These are phyloP conservation scores for Nakazawaea laoshanensis DNA, from an alignment of 805 yeast genomes.

Conservation along the genomic window DNA sequence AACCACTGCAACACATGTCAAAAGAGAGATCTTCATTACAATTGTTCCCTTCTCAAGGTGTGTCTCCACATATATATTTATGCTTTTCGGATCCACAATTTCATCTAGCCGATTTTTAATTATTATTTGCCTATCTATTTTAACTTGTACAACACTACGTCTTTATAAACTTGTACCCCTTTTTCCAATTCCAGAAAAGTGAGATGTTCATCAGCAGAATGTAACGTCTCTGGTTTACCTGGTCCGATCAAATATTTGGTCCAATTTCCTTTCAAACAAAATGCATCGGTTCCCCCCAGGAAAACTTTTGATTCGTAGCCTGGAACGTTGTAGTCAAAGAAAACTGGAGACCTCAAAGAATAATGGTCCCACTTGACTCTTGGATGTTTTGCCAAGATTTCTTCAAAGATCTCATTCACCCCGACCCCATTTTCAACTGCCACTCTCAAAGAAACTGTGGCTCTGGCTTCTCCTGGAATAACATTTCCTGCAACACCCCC, in stretches of 20 bases:
- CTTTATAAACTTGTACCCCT: conserved; percentile 42
- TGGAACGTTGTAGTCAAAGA: conserved; percentile 50
- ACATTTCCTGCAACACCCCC: conserved; percentile 67
- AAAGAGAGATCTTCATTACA: too few relatives aligned
- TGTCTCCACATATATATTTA: too few relatives aligned
- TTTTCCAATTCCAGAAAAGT: conserved; percentile 30
- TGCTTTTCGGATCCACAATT: too few relatives aligned
- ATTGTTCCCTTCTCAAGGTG: too few relatives aligned
- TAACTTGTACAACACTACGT: conserved; percentile 19
- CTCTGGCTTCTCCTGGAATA: conserved; percentile 48
- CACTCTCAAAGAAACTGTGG: conserved; percentile 42
- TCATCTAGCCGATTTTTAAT: too few relatives aligned
- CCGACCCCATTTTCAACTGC: conserved; percentile 32
- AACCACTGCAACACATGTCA: too few relatives aligned
- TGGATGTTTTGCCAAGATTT: conserved; percentile 22
- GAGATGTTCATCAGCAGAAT: conserved; percentile 37
- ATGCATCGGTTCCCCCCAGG: conserved; percentile 35
- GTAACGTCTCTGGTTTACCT: conserved; percentile 43
- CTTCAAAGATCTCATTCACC: conserved; percentile 27
- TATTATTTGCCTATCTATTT: conserved; percentile 1
- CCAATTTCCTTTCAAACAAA: conserved; percentile 19
- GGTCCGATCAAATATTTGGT: conserved; percentile 47
- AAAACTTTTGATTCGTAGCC: conserved; percentile 48
- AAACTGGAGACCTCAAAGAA: conserved; percentile 30
- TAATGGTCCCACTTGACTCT: conserved; percentile 16